Evolutionary conservation across 805 yeast genomes (phyloP).

Genomic region (Hanseniaspora thailandica): DNA sequence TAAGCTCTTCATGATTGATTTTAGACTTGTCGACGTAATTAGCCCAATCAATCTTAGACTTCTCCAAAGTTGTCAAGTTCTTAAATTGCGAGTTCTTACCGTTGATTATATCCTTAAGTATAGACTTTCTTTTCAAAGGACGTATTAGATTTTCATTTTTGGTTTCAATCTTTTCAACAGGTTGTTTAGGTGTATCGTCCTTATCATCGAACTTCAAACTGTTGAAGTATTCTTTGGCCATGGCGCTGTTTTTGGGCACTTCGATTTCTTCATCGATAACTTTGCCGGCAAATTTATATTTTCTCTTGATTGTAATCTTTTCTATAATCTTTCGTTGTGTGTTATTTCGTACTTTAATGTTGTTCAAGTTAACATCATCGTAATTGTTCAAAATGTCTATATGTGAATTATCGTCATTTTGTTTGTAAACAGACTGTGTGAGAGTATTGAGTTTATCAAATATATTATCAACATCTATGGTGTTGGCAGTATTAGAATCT

Average conservation of each 20-base stretch:
- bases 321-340: slow-evolving; percentile 26
- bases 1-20: slow-evolving; percentile 66
- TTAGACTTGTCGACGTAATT: slow-evolving; percentile 70
- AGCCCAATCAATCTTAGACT: slow-evolving; percentile 90
- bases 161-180: slow-evolving; percentile 15
- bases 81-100: slow-evolving; percentile 46
- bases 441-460: slow-evolving; percentile 4
- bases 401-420: slow-evolving; percentile 17
- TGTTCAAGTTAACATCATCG: neutral
- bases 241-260: slow-evolving; percentile 70
- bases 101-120: slow-evolving; percentile 63
- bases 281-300: slow-evolving; percentile 85
- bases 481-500: slow-evolving; percentile 18
- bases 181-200: slow-evolving; percentile 17
- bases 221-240: slow-evolving; percentile 68
- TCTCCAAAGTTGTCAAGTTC: slow-evolving; percentile 82
- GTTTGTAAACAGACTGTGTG: neutral
- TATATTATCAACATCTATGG: slow-evolving; percentile 10
- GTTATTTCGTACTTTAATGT: neutral
- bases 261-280: slow-evolving; percentile 61
- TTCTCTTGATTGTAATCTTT: slow-evolving; percentile 57
- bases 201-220: slow-evolving; percentile 34
- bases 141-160: slow-evolving; percentile 36
- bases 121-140: slow-evolving; percentile 60
- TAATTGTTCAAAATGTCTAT: slow-evolving; percentile 1